phyloP scores from a whole-genome alignment of 1,284 basidiomycete species.

The Ganoderma resinaceum region DNA sequence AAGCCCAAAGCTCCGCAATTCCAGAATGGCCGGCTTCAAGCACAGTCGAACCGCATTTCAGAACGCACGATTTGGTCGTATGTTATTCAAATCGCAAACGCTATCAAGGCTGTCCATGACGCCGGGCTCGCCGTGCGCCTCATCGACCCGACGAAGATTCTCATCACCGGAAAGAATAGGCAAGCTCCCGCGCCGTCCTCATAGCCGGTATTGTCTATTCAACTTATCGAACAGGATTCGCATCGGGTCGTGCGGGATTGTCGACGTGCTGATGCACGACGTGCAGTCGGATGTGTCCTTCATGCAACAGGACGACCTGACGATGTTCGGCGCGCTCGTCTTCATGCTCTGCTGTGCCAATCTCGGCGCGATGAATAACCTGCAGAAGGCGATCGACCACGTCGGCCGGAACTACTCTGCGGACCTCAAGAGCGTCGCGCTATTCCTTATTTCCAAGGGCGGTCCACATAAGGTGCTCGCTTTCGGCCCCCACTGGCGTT shows the following conservation, averaged over 20 bases:
- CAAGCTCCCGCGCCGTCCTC: slow-evolving; percentile 36
- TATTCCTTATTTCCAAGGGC: slow-evolving; percentile 84
- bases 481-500: neutral
- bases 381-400: slow-evolving; percentile 81
- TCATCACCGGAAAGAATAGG: slow-evolving; percentile 92
- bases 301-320: slow-evolving; percentile 89
- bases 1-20: slow-evolving; percentile 56
- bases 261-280: slow-evolving; percentile 86
- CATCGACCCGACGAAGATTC: slow-evolving; percentile 88
- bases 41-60: slow-evolving; percentile 53
- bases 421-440: slow-evolving; percentile 83
- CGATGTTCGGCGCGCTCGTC: slow-evolving; percentile 87
- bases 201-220: too few relatives aligned
- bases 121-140: slow-evolving; percentile 84
- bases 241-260: slow-evolving; percentile 82
- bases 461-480: slow-evolving; percentile 61
- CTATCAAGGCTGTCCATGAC: slow-evolving; percentile 87
- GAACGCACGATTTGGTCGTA: slow-evolving; percentile 96
- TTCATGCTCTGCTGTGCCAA: slow-evolving; percentile 82
- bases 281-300: slow-evolving; percentile 63
- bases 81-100: slow-evolving; percentile 89
- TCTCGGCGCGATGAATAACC: slow-evolving; percentile 64
- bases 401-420: slow-evolving; percentile 80
- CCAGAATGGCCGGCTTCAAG: slow-evolving; percentile 53
- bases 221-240: slow-evolving; percentile 57